Evolutionary conservation across 345 rosid genomes (phyloP).

Genomic region (Lumnitzera littorea): DNA sequence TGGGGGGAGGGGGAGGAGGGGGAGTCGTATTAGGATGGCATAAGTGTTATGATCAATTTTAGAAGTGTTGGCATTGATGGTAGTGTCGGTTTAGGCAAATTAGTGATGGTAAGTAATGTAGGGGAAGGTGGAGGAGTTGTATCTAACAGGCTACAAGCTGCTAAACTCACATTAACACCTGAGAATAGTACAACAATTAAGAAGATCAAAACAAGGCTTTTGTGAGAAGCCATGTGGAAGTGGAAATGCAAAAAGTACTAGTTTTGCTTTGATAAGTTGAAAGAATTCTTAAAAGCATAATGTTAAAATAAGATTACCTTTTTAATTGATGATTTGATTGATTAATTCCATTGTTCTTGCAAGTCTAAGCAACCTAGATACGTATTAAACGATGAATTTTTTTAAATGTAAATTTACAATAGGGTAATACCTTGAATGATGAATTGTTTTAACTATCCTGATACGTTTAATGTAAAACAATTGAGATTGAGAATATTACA

Average conservation of each 20-base stretch:
- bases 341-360: too few species aligned
- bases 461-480: too few species aligned
- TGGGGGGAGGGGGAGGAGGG: too few species aligned
- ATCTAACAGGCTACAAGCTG: conserved; percentile 25
- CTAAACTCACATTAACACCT: conserved; percentile 8
- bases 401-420: too few species aligned
- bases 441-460: too few species aligned
- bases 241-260: not conserved
- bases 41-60: conserved; percentile 1
- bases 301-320: too few species aligned
- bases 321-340: too few species aligned
- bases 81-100: conserved; percentile 11
- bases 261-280: not conserved
- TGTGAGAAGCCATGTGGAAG: conserved; percentile 7
- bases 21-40: not conserved
- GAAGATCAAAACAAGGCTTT: not conserved
- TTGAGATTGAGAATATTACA: too few species aligned
- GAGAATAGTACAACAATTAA: conserved; percentile 11
- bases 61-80: conserved; percentile 9
- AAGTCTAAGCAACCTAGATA: too few species aligned
- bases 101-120: conserved; percentile 11
- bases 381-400: too few species aligned
- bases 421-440: too few species aligned
- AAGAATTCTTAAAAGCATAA: too few species aligned
- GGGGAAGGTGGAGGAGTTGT: conserved; percentile 10